Percentiles rank a stretch among this genome's conserved stretches.
phyloP scores from a whole-genome alignment of 305 asterid genomes.

The Solanum hybrid region DNA sequence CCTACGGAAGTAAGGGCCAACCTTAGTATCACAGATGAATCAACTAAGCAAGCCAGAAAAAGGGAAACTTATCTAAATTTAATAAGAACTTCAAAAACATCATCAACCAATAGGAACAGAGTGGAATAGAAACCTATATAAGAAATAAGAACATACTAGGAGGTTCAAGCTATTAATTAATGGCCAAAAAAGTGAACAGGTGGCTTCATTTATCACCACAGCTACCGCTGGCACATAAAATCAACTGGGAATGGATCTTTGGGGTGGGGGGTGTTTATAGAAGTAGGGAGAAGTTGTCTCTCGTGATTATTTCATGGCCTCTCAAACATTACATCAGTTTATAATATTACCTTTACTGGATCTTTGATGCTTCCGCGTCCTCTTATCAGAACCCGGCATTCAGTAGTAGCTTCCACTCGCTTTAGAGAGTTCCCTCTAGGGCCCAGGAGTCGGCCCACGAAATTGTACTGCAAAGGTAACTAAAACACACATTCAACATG shows the following conservation, averaged over 20 bases:
- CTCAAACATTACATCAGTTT: background rate
- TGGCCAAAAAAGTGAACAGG: background rate
- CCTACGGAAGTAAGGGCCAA: background rate
- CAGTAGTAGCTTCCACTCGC: constrained; percentile 92
- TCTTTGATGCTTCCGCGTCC: constrained; percentile 98
- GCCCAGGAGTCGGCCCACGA: constrained; percentile 98
- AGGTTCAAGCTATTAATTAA: background rate
- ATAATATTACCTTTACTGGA: constrained; percentile 58
- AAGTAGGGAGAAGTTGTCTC: background rate
- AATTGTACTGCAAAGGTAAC: constrained; percentile 62
- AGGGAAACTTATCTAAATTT: background rate
- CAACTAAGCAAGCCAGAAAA: background rate
- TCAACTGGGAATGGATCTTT: background rate
- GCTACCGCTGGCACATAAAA: background rate
- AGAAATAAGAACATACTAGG: background rate
- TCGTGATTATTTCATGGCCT: background rate
- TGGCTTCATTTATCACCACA: background rate
- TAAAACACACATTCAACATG: background rate
- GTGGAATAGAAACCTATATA: background rate
- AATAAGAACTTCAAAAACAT: background rate
- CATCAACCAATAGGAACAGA: background rate
- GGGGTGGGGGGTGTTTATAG: background rate
- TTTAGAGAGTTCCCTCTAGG: constrained; percentile 99
- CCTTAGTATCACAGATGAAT: background rate
- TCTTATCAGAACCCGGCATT: constrained; percentile 91